Percentiles rank a stretch among this genome's conserved stretches.
phyloP scores from a whole-genome alignment of 2,329 filamentous ascomycete genomes.

The Hymenoscyphus scutula region DNA sequence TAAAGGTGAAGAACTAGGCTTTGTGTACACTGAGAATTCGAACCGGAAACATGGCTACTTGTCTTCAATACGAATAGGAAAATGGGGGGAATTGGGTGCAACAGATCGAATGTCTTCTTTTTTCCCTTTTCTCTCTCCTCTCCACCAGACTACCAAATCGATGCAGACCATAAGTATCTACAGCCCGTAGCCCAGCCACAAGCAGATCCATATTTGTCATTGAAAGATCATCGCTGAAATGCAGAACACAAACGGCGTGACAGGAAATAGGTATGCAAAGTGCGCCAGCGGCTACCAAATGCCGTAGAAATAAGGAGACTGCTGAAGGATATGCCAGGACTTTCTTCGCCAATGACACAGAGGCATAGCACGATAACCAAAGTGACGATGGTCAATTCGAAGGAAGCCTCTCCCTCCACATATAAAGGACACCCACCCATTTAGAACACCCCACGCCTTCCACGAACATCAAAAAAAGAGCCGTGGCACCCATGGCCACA shows the following conservation, averaged over 20 bases:
- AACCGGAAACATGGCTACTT: slow-evolving; percentile 13
- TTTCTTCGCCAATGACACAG: slow-evolving; percentile 27
- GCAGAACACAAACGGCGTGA: slow-evolving; percentile 17
- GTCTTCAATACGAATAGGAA: slow-evolving; percentile 20
- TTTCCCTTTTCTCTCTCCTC: slow-evolving; percentile 30
- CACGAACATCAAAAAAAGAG: slow-evolving; percentile 22
- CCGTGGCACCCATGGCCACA: slow-evolving; percentile 25
- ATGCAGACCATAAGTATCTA: slow-evolving; percentile 27
- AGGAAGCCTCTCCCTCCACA: slow-evolving; percentile 32
- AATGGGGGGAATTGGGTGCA: slow-evolving; percentile 24
- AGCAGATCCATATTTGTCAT: slow-evolving; percentile 30
- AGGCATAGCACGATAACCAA: slow-evolving; percentile 31
- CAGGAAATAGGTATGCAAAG: slow-evolving; percentile 31
- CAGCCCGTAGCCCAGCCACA: slow-evolving; percentile 30
- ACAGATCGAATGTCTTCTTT: slow-evolving; percentile 35
- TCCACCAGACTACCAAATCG: slow-evolving; percentile 29
- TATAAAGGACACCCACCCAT: slow-evolving; percentile 31
- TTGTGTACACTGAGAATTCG: slow-evolving; percentile 21
- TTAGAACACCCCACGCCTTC: slow-evolving; percentile 29
- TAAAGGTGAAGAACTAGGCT: slow-evolving; percentile 14
- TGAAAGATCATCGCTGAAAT: slow-evolving; percentile 17
- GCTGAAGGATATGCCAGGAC: slow-evolving; percentile 28
- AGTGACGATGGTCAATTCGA: slow-evolving; percentile 25
- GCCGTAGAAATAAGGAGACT: slow-evolving; percentile 27
- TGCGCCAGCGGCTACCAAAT: slow-evolving; percentile 29